Evolutionary conservation across 768 basidiomycete species (phyloP).

Genomic region (Hemileccinum rubropunctum): DNA sequence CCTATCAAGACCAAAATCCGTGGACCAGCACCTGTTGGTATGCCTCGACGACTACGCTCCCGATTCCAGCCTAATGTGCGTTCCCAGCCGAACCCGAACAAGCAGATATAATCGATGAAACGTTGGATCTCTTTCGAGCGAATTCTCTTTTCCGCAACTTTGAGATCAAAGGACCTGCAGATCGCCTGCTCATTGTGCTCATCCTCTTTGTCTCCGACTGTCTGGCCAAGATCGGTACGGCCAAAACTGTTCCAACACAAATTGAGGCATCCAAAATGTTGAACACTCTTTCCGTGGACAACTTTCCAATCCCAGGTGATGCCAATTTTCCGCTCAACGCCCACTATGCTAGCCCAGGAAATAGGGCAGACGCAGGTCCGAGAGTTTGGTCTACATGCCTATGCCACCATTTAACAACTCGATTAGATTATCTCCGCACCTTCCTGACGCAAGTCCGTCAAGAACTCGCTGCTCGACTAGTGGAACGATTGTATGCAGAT

Average conservation of each 20-base stretch:
- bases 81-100: constrained; percentile 69
- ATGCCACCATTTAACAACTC: constrained; percentile 8
- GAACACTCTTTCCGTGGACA: constrained; percentile 91
- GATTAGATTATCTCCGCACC: constrained; percentile 78
- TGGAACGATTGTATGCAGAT: constrained; percentile 88
- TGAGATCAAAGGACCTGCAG: constrained; percentile 97
- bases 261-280: constrained; percentile 86
- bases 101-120: constrained; percentile 93
- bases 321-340: constrained; percentile 92
- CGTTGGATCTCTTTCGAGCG: constrained; percentile 94
- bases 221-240: constrained; percentile 80
- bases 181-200: constrained; percentile 93
- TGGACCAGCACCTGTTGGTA: constrained; percentile 86
- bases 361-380: constrained; percentile 78
- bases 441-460: constrained; percentile 93
- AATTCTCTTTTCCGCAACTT: constrained; percentile 99
- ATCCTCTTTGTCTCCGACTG: constrained; percentile 99
- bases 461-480: constrained; percentile 82
- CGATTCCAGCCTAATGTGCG: constrained; percentile 11
- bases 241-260: constrained; percentile 65
- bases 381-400: constrained; percentile 1
- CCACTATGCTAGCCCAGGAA: constrained; percentile 80
- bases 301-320: constrained; percentile 92
- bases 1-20: constrained; percentile 91
- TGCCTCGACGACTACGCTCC: constrained; percentile 15